Evolutionary conservation across 768 basidiomycete species (phyloP), one percentile per base, ranked within the genome.

Genomic region (Cantharellus anzutake): DNA sequence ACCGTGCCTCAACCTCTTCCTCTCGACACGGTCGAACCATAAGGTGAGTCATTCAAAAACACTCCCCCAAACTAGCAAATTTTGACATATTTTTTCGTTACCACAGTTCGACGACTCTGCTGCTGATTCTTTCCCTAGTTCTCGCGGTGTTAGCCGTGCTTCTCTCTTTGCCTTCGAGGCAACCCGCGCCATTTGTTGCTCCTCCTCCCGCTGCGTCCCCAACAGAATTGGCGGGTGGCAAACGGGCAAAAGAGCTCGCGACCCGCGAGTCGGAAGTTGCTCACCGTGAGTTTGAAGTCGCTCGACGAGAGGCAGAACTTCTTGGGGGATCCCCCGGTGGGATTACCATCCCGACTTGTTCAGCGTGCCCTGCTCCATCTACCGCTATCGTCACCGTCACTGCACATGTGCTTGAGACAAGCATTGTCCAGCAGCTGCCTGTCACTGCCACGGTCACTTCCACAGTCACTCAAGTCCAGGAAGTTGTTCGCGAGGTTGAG

Each of bases 81-180:
- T 29, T 29, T 29, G 20, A 29, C 20, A 29, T 0, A 29, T 29
- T 29, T 29, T 29, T 29, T 1, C 20, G 20, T 29, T 29, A 29
- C 20, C 20, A 29, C 20, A 55, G 52, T 4, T 90, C 88, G 11
- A 91, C 88, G 0, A 91, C 88, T 11, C 81, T 91, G 40, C 78
- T 91, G 58, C 82, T 91, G 41, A 84, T 90, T 56, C 77, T 91
- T 48, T 90, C 88, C 5, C 81, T 91, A 41, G 80, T 91, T 56
- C 75, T 91, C 37, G 88, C 87, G 41, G 86, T 89, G 34, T 77
- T 91, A n/a, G 87, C 88, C 3, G 81, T 91, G 66, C 89, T 91
- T 86, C 80, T 91, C 35, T 88, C 88, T 2, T 76, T 91, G 3
- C 88, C 88, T 1, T 80, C 81, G 0, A 60, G 62, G 20, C 77